Evolutionary conservation across 2,329 filamentous ascomycete genomes (phyloP).

Genomic region (Aureobasidium melanogenum): DNA sequence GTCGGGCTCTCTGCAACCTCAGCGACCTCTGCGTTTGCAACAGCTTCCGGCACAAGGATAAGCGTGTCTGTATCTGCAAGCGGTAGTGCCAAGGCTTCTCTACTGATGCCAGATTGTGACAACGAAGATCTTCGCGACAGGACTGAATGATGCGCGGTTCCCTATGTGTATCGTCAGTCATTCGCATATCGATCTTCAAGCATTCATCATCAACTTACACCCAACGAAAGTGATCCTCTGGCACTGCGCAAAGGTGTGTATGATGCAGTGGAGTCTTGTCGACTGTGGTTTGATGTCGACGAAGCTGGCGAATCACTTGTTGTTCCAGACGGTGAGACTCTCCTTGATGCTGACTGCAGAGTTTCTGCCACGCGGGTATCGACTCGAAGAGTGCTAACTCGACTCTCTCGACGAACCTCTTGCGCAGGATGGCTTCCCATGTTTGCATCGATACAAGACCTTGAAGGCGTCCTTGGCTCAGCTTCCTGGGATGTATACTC

Average conservation of each 20-base stretch:
- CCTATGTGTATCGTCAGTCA: not conserved
- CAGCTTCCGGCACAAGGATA: not conserved
- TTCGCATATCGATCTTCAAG: too few relatives aligned
- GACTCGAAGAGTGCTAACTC: not conserved
- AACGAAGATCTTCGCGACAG: not conserved
- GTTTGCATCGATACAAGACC: not conserved
- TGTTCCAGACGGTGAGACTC: not conserved
- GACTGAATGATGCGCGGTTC: not conserved
- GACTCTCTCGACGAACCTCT: not conserved
- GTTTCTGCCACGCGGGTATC: not conserved
- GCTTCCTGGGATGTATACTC: too few relatives aligned
- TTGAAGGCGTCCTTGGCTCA: not conserved
- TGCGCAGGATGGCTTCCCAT: not conserved
- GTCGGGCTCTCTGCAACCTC: not conserved
- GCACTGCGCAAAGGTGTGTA: constrained; percentile 3
- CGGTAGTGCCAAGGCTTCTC: not conserved
- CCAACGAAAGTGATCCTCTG: not conserved
- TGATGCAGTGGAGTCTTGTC: not conserved
- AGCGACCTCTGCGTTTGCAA: not conserved
- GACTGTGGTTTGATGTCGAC: not conserved
- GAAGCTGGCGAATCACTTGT: not conserved
- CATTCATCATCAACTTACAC: not conserved
- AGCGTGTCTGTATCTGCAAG: not conserved
- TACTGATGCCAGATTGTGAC: not conserved
- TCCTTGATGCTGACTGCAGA: not conserved